Evolutionary conservation across 2,329 filamentous ascomycete genomes (phyloP).

Genomic region (Onygenales sp.): DNA sequence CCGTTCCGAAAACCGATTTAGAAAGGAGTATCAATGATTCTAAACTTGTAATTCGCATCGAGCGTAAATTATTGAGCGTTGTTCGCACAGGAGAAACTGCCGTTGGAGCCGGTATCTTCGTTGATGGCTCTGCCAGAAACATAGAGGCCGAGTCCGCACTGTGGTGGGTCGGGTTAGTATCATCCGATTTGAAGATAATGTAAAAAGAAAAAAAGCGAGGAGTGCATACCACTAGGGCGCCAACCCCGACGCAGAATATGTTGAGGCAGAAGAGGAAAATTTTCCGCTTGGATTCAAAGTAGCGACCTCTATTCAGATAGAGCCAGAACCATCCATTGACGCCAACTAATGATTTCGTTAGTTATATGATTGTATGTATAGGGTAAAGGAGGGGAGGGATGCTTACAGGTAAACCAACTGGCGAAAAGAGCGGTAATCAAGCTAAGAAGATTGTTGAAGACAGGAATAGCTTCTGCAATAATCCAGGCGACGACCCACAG

Average conservation of each 20-base stretch:
- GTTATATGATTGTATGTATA: not conserved
- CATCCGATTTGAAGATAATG: not conserved
- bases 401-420: conserved; percentile 55
- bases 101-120: conserved; percentile 19
- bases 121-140: conserved; percentile 31
- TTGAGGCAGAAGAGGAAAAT: conserved; percentile 38
- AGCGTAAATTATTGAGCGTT: conserved; percentile 15
- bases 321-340: conserved; percentile 39
- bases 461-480: conserved; percentile 60
- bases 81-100: conserved; percentile 31
- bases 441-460: conserved; percentile 58
- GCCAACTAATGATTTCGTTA: conserved; percentile 17
- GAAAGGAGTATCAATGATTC: too few relatives aligned
- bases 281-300: conserved; percentile 35
- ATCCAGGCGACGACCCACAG: conserved; percentile 57
- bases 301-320: conserved; percentile 36
- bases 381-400: conserved; percentile 8
- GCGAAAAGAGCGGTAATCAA: conserved; percentile 55
- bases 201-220: not conserved
- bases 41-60: too few relatives aligned
- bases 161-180: conserved; percentile 10
- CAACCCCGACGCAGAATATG: conserved; percentile 28
- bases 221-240: conserved; percentile 18
- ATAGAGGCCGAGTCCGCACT: conserved; percentile 34
- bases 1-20: too few relatives aligned